A percentile compares a stretch with the other conserved stretches of the same genome.
Evolutionary conservation across 306 rosid species (phyloP).

Genomic region (Sophora flavescens): DNA sequence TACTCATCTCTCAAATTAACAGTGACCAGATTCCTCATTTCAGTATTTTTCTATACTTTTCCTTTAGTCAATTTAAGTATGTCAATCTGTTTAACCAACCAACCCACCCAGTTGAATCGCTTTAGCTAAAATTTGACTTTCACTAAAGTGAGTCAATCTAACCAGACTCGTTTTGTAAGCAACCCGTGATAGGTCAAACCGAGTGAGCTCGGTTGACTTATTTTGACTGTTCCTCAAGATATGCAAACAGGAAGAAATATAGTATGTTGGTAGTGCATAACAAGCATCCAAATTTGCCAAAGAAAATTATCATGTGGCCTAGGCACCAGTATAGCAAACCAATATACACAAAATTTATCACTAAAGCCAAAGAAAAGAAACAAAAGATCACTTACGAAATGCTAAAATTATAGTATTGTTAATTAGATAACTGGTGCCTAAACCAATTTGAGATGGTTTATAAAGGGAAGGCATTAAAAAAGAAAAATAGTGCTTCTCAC

Average conservation of each 20-base stretch:
- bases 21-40: no score
- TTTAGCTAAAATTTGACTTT: no score
- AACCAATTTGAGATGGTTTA: not conserved
- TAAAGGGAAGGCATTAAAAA: conserved; percentile 19
- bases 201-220: no score
- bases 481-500: conserved; percentile 39
- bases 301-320: conserved; percentile 2
- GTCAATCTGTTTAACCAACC: no score
- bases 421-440: conserved; percentile 8
- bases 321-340: not conserved
- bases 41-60: no score
- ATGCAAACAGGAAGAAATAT: not conserved
- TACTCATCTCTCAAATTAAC: no score
- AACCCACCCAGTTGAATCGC: no score
- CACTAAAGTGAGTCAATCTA: no score
- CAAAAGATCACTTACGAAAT: conserved; percentile 9
- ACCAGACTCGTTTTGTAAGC: no score
- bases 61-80: no score
- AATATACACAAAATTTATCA: conserved; percentile 31
- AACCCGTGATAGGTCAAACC: no score
- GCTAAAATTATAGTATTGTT: conserved; percentile 5
- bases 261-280: not conserved
- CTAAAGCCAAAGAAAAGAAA: conserved; percentile 33
- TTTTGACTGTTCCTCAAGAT: not conserved
- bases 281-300: not conserved